Evolutionary conservation across 306 rosid genomes (phyloP), one percentile per base, ranked within the genome.

Genomic region (Gastrolobium bilobum): DNA sequence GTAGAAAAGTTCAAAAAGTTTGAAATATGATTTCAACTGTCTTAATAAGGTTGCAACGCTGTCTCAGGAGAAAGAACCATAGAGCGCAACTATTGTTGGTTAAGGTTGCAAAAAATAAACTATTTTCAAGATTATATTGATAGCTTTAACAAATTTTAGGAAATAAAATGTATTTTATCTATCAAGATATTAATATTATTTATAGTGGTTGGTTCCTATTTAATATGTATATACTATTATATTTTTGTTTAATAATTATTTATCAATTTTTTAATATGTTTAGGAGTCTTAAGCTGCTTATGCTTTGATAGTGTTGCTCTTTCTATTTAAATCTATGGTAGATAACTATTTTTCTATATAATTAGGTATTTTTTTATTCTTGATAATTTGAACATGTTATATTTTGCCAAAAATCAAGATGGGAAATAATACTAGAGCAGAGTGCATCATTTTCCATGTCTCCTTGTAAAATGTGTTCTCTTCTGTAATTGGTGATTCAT

Each of bases 31-130:
- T 78, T 84, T 95, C 59, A 88, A 90, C 87, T 98, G 99, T 68
- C 99, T 95, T 34, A 96, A 95, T 83, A 95, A 91, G 90, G 99
- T 98, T 75, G 98, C 66, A 84, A 94, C 86, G 98, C 97, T 51
- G 90, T 95, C 51, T 79, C 93, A 69, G 98, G 96, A 74, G 94
- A 93, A 86, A 83, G 99, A 86, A 95, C 99, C 68, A 90, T 93
- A 77, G 99, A 93, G 79, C 97, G 99, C 78, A 93, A 95, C 94
- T 86, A 74, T 81, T 95, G 73, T 80, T 95, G 89, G 97, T 95
- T 72, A 90, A 86, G 81, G 86, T 90, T 81, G 98, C 98, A 14
- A 61, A 51, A 7, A 11, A 72, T 14, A 77, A n/a, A 13, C 20
- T 15, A n/a, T 39, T n/a, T 40, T 30, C 47, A 80, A 56, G 51